phyloP scores from a whole-genome alignment of 2,329 filamentous ascomycete genomes.

The Penicillium sp. region DNA sequence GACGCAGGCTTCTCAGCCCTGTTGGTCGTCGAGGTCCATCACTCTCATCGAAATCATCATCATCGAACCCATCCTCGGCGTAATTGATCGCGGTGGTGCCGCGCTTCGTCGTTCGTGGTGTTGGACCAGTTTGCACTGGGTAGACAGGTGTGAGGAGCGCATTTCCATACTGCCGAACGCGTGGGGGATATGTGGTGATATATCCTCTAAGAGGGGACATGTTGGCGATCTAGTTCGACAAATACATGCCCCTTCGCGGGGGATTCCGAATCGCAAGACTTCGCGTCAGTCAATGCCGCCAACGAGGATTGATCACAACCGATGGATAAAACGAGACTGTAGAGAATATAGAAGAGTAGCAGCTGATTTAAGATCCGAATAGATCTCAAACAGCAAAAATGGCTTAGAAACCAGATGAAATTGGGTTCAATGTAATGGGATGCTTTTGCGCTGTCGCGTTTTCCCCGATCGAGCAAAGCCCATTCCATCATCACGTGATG shows the following conservation, averaged over 20 bases:
- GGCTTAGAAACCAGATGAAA: background rate
- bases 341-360: background rate
- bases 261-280: conserved; percentile 20
- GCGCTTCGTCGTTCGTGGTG: conserved; percentile 88
- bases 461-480: conserved; percentile 30
- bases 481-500: conserved; percentile 32
- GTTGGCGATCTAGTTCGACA: conserved; percentile 37
- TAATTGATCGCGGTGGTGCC: conserved; percentile 97
- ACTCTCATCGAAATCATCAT: conserved; percentile 62
- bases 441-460: conserved; percentile 33
- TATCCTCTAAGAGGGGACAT: conserved; percentile 76
- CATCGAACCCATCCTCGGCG: conserved; percentile 92
- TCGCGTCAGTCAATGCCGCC: conserved; percentile 22
- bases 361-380: background rate
- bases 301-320: conserved; percentile 18
- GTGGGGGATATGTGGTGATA: conserved; percentile 86
- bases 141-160: conserved; percentile 84
- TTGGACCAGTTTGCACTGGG: conserved; percentile 65
- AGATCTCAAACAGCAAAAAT: background rate
- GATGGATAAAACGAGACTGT: background rate
- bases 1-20: conserved; percentile 77
- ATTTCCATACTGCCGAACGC: conserved; percentile 87
- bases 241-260: conserved; percentile 38
- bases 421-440: conserved; percentile 10
- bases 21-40: conserved; percentile 72